phyloP scores from a whole-genome alignment of 1,139 yeast genomes.

The Pichia sp. region DNA sequence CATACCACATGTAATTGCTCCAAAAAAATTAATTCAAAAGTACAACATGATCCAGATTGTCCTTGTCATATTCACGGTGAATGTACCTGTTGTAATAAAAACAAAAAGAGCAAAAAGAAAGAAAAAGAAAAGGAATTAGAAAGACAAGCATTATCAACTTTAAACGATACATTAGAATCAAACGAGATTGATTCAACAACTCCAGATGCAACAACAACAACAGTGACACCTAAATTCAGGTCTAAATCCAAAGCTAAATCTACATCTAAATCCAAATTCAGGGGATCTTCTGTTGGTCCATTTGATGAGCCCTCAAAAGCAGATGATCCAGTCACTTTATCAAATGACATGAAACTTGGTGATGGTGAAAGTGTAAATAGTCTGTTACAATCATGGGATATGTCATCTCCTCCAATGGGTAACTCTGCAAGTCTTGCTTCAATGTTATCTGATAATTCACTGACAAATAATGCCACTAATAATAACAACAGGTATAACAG shows the following conservation, averaged over 20 bases:
- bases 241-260: background rate
- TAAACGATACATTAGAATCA: background rate
- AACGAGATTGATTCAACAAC: background rate
- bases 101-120: conserved; percentile 17
- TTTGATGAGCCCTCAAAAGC: background rate
- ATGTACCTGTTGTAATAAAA: conserved; percentile 52
- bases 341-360: background rate
- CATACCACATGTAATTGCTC: conserved; percentile 77
- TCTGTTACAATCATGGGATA: conserved; percentile 24
- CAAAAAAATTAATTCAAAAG: conserved; percentile 33
- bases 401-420: conserved; percentile 23
- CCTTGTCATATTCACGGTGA: conserved; percentile 43
- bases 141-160: background rate
- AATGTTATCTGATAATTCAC: conserved; percentile 15
- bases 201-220: background rate
- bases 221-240: background rate
- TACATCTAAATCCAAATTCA: background rate
- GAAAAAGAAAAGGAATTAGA: conserved; percentile 10
- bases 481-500: conserved; percentile 1
- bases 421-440: conserved; percentile 22
- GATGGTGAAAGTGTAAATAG: conserved; percentile 12
- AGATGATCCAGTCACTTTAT: background rate
- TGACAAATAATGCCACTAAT: background rate
- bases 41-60: conserved; percentile 45
- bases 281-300: background rate